phyloP scores from a whole-genome alignment of 805 yeast species.

The Sungouiella blattae region DNA sequence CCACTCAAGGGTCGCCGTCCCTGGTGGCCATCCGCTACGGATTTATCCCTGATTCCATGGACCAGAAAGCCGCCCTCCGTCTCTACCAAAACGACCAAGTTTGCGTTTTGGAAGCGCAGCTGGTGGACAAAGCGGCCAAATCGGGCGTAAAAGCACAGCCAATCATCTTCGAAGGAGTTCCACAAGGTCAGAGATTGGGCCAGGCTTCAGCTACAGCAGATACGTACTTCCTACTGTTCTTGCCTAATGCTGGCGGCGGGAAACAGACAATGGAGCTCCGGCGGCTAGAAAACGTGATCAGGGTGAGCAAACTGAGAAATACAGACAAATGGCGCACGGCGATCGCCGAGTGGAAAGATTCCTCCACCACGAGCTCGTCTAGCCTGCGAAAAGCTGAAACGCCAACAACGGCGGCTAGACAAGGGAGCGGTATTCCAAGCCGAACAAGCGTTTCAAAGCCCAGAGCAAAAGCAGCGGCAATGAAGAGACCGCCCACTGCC shows the following conservation, averaged over 20 bases:
- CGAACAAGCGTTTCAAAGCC: no score
- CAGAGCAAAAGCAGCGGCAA: not conserved
- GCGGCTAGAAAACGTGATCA: conserved; percentile 28
- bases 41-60: conserved; percentile 40
- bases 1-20: not conserved
- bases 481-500: conserved; percentile 16
- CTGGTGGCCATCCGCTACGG: conserved; percentile 34
- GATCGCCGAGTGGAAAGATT: conserved; percentile 19
- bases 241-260: conserved; percentile 12
- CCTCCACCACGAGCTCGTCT: conserved; percentile 3
- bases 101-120: conserved; percentile 29
- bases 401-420: conserved; percentile 1
- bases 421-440: no score
- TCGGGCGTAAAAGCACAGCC: conserved; percentile 10
- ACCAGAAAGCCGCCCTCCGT: conserved; percentile 28
- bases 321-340: conserved; percentile 24
- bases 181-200: conserved; percentile 23
- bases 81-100: conserved; percentile 34
- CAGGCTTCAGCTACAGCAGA: conserved; percentile 17
- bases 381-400: no score
- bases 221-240: conserved; percentile 27
- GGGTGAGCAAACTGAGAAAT: conserved; percentile 38
- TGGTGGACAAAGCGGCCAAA: conserved; percentile 16
- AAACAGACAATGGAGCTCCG: conserved; percentile 19
- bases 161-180: conserved; percentile 37